Base-by-base conservation (phyloP, 1,139 yeast species). In the Arxiozyma heterogenica region DNA sequence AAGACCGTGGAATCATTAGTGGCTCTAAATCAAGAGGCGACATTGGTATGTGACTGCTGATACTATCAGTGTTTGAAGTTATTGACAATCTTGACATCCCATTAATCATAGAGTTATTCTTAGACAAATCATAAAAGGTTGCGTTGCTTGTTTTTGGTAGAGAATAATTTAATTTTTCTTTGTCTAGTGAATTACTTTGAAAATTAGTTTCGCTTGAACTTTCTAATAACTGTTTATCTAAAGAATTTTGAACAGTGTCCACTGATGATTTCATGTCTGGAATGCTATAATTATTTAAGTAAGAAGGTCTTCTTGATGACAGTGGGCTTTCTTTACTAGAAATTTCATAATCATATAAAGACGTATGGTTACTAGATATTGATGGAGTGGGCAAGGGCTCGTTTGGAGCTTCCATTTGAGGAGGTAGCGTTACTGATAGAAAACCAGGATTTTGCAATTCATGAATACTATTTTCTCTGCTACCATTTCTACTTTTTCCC, bases 1-100 rank as follows among this genome's bases (percentile, higher is more conserved):
- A 66, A 18, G 82, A 77, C 56, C 94, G 74, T 9, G 94, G 94
- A 47, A 83, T 75, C 55, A 81, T 71, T 41, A 83, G 70, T 1
- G 87, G 84, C 58, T 83, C 89, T 50, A 75, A 53, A 41, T 71
- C 65, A 12, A 59, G 52, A 20, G 61, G 53, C 15, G 47, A 47
- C 22, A 41, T 54, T 9, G 57, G 51, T 5, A 41, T 41, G 17
- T 25, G 44, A 45, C 58, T 57, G n/a, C 48, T 54, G 17, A 50
- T 38, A 50, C 59, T 56, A 9, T 57, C 57, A n/a, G 54, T 45
- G 39, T 49, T 52, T 5, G 59, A 57, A 4, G 52, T 49, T 15
- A 56, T 44, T 6, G 58, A 57, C 22, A 52, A 51, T 27, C 58
- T 50, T 15, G 50, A 44, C 34, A 41, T 48, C 12, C 51, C 55